Evolutionary conservation across 2,329 filamentous ascomycete genomes (phyloP), one percentile per base, ranked within the genome.

Genomic region (Capronia epimyces): DNA sequence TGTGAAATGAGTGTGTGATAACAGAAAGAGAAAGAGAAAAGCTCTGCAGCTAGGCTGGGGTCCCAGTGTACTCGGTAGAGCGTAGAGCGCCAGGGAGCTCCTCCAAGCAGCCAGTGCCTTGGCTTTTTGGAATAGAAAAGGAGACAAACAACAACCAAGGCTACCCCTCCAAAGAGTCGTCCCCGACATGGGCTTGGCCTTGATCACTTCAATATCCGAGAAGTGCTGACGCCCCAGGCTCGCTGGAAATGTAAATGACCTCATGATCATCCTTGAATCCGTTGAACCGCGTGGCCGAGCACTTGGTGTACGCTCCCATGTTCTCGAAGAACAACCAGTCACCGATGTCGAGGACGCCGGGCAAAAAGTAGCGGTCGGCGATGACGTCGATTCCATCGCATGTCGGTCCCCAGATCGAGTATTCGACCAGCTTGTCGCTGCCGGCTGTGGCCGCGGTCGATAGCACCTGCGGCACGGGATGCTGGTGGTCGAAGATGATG

Each of bases 401-500:
- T 13, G 93, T 97, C 1, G 93, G 93, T 4, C 93, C 93, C 91
- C 93, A 98, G 71, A 98, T 86, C 18, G 89, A 96, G 73, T 98
- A 97, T 66, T 94, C 86, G 57, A 84, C 78, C 74, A 62, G 72
- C 64, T 58, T 72, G 50, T 56, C 76, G 72, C 69, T 83, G 72
- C 67, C 83, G 84, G 64, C 82, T 66, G 56, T 79, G 78, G 53
- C 75, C 66, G 56, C 79, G 78, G 53, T 75, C 70, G 54, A 77
- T 48, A 98, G 76, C 52, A 97, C 80, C 70, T 86, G 87, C 49
- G 91, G 88, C 40, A 86, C 72, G 1, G 93, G 93, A 64, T 94
- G 81, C 77, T 98, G 93, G n/a, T 97, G 93, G 66, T 97, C 93
- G 68, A 96, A 98, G 76, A 97, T 95, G 78, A 97, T 97, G 81